These are phyloP conservation scores for Phytophthora boehmeriae DNA, from an alignment of 352 stramenopile species.

Conservation along the genomic window DNA sequence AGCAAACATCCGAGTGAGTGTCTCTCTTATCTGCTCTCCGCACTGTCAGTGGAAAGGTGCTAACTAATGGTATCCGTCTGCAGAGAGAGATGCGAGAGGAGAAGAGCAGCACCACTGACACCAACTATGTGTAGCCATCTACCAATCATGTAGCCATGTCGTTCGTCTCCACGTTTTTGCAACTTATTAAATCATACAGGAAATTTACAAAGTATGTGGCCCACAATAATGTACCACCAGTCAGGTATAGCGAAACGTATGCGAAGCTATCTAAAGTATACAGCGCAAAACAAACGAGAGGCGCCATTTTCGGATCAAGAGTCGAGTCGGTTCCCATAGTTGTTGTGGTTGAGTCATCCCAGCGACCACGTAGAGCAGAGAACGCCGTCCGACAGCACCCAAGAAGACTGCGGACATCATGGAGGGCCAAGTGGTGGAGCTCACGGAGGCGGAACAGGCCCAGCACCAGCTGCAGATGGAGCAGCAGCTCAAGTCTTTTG, in stretches of 20 bases:
- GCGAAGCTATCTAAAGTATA: too few species aligned
- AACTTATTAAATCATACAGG: too few species aligned
- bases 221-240: background rate
- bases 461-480: constrained; percentile 89
- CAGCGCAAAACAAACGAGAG: too few species aligned
- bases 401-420: constrained; percentile 34
- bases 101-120: constrained; percentile 5
- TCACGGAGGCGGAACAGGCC: constrained; percentile 85
- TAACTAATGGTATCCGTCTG: background rate
- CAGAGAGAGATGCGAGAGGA: constrained; percentile 35
- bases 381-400: background rate
- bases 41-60: too few species aligned
- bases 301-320: constrained; percentile 22
- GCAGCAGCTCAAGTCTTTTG: constrained; percentile 94
- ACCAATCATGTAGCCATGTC: constrained; percentile 9
- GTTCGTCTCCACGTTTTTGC: background rate
- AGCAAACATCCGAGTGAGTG: constrained; percentile 48
- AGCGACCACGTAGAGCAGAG: too few species aligned
- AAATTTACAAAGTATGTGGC: too few species aligned
- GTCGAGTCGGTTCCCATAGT: constrained; percentile 12
- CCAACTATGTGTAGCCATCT: constrained; percentile 1
- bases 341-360: too few species aligned
- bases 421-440: constrained; percentile 87
- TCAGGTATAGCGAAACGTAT: too few species aligned
- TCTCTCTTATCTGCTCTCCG: too few species aligned